Evolutionary conservation across 148 eudicot genomes (phyloP).

Genomic region (Vaccinium darrowii): DNA sequence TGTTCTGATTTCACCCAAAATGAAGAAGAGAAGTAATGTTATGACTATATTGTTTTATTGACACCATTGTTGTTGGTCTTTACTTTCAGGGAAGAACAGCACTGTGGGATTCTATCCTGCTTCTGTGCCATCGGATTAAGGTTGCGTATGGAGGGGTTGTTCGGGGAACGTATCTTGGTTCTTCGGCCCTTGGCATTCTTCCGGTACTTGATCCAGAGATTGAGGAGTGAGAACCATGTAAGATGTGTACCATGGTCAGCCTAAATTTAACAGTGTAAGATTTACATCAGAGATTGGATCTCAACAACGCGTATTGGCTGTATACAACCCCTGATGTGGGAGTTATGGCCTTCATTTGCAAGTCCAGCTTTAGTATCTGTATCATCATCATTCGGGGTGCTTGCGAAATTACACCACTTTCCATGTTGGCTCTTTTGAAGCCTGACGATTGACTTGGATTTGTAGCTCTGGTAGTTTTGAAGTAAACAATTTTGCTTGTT

Average conservation of each 20-base stretch:
- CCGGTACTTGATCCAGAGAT: conserved; percentile 67
- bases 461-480: conserved; percentile 9
- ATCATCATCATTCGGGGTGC: not conserved
- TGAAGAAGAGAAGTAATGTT: not conserved
- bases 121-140: conserved; percentile 75
- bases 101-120: conserved; percentile 89
- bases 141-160: conserved; percentile 63
- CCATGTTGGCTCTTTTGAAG: not conserved
- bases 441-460: not conserved
- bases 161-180: conserved; percentile 86
- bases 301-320: not conserved
- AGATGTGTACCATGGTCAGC: not conserved
- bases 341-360: not conserved
- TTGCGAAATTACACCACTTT: not conserved
- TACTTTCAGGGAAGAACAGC: conserved; percentile 88
- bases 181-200: conserved; percentile 78
- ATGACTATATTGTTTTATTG: not conserved
- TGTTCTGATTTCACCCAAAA: not conserved
- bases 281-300: not conserved
- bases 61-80: conserved; percentile 15
- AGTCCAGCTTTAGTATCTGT: not conserved
- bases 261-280: not conserved
- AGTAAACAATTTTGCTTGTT: not conserved
- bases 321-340: not conserved
- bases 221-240: conserved; percentile 39